phyloP scores from a whole-genome alignment of 75 land plant species.

The Azolla pinnata region DNA sequence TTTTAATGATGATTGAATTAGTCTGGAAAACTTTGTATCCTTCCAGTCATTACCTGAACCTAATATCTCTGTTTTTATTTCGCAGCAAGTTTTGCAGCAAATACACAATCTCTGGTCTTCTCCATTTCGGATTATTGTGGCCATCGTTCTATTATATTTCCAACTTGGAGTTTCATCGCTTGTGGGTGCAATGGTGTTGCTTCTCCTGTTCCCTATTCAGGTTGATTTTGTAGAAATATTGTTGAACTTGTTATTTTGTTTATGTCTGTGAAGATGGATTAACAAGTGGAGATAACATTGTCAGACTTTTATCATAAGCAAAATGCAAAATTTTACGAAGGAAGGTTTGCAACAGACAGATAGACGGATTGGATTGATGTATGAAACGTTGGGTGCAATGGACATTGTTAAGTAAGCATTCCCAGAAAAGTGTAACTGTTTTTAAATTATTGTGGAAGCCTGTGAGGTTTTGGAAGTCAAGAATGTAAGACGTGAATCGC shows the following conservation, averaged over 20 bases:
- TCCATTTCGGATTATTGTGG: slow-evolving; percentile 70
- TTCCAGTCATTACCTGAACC: background rate
- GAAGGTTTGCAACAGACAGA: slow-evolving; percentile 93
- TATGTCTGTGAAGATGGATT: too few relatives aligned
- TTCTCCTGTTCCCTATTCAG: slow-evolving; percentile 79
- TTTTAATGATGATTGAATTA: too few relatives aligned
- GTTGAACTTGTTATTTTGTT: too few relatives aligned
- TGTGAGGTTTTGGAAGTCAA: too few relatives aligned
- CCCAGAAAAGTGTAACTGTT: too few relatives aligned
- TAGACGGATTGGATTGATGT: slow-evolving; percentile 88
- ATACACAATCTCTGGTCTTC: slow-evolving; percentile 89
- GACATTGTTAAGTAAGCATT: slow-evolving; percentile 79
- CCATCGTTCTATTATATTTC: slow-evolving; percentile 59
- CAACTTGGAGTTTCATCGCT: slow-evolving; percentile 82
- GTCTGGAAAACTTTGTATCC: too few relatives aligned
- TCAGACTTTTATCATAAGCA: slow-evolving; percentile 75
- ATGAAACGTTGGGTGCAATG: slow-evolving; percentile 92
- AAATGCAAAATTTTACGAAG: slow-evolving; percentile 58
- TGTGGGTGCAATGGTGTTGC: slow-evolving; percentile 62
- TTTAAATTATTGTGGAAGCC: too few relatives aligned
- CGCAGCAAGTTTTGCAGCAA: slow-evolving; percentile 68
- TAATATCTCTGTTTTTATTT: slow-evolving; percentile 7
- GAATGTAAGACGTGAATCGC: too few relatives aligned
- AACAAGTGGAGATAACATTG: too few relatives aligned
- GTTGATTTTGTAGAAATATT: slow-evolving; percentile 23